Base-by-base conservation (phyloP, 1,284 basidiomycete species). In the Sporisorium iseilematis-ciliati region DNA sequence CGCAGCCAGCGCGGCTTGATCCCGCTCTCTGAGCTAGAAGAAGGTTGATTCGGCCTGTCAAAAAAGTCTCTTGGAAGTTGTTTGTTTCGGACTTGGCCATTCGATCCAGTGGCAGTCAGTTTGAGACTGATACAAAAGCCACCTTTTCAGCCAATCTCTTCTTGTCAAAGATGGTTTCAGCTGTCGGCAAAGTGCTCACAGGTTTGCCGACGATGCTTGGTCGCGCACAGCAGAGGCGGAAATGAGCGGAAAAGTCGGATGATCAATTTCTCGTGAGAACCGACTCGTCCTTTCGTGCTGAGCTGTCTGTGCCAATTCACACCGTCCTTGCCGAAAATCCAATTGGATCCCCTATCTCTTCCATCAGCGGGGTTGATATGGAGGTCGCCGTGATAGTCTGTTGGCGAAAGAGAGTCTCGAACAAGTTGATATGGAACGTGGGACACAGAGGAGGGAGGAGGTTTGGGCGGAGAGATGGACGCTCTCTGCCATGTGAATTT, bases 181-280 rank as follows among this genome's bases (percentile, higher is more conserved):
- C 41, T 20, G n/a, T 43, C 52, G 26, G 52, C 40, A 43, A 42
- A 23, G 26, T n/a, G 14, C 26, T 29, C 35, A 38, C 12, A 20
- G 31, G 48, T 56, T 45, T 56, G 42, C 54, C 54, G 54, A 35
- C 14, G 33, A 20, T 56, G 4, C 21, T 14, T 12, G n/a, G n/a
- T 21, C 29, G 41, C 53, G 29, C 42, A 3, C 11, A 10, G 12
- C 50, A 12, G 18, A 33, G 40, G 21, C 54, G 54, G 42, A 46
- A 56, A 35, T 23, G 42, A 45, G 54, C 42, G 42, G 53, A 38
- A 55, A 55, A 45, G 42, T 55, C 53, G 53, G 52, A 31, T 43
- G 41, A 7, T 43, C 40, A 38, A 51, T 38, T 21, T 38, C 50
- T 10, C 12, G 52, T 43, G 41, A 43, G 21, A 43, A 41, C 16